Base-by-base conservation (phyloP, 164 flowering plant species). In the Chimonanthus salicifolius region DNA sequence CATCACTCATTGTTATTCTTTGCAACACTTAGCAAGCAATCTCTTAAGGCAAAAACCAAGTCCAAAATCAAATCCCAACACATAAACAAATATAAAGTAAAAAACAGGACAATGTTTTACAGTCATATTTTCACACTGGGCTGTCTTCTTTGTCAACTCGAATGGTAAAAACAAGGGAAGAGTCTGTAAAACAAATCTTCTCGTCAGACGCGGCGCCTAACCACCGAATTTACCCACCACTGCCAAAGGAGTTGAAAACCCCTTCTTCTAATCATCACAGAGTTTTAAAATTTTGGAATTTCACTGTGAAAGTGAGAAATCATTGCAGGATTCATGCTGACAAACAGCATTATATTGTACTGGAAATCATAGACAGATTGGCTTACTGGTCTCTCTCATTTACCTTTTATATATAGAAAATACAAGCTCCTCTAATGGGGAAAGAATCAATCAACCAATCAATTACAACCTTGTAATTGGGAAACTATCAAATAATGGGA, bases 1-100 rank as follows among this genome's bases (percentile, higher is more conserved):
- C 16, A 8, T 7, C 11, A 64, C 43, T 71, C 66, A 11, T 10
- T 73, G 11, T 64, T 62, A 70, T 76, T 73, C 78, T 73, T 76
- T 74, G 72, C 48, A 73, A 73, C 69, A 73, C 69, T 50, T 46
- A 48, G 49, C 73, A 79, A 73, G 76, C 76, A 79, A 73, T 18
- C 49, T 49, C 64, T 70, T 33, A 5, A 13, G 47, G 13, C 10
- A 2, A 70, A 75, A 43, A 58, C 44, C 66, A 64, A 64, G 15
- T 43, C 44, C 67, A 76, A 48, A 6, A 43, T 49, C 71, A 67
- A 76, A 49, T 63, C 44, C 44, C 11, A 63, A 43, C 33, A 44
- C 48, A 16, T 66, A 7, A 66, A 43, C 16, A 43, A 16, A 7
- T 66, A 6, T 11, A 62, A 49, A 49, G 15, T 15, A 7, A 7